phyloP scores from a whole-genome alignment of 2,329 filamentous ascomycete species.

The Pezicula rhizophila region DNA sequence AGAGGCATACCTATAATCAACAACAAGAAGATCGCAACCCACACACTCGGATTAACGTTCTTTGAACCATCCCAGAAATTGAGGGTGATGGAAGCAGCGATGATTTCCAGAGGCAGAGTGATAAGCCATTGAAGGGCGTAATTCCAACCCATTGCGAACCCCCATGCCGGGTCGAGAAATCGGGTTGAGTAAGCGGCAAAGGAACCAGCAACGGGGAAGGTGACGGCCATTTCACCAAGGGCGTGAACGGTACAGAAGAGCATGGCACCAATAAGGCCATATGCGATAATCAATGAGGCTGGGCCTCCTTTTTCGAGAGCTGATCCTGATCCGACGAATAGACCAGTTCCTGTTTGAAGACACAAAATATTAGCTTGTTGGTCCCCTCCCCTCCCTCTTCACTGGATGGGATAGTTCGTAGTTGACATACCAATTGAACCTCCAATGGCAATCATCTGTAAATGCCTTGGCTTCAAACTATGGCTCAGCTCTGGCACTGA shows the following conservation, averaged over 20 bases:
- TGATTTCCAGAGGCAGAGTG: slow-evolving; percentile 74
- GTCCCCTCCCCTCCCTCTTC: too few relatives aligned
- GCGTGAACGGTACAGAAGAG: slow-evolving; percentile 78
- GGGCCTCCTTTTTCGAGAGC: slow-evolving; percentile 69
- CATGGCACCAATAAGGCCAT: slow-evolving; percentile 73
- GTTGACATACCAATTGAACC: slow-evolving; percentile 66
- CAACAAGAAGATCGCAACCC: slow-evolving; percentile 49
- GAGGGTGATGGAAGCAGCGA: slow-evolving; percentile 76
- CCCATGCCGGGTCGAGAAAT: slow-evolving; percentile 86
- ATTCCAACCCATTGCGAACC: slow-evolving; percentile 94
- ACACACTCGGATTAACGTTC: slow-evolving; percentile 50
- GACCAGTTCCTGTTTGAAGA: slow-evolving; percentile 58
- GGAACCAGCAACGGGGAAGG: slow-evolving; percentile 82
- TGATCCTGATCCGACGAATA: slow-evolving; percentile 75
- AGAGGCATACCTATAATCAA: slow-evolving; percentile 29
- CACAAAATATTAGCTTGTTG: too few relatives aligned
- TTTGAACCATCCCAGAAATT: slow-evolving; percentile 66
- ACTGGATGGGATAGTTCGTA: too few relatives aligned
- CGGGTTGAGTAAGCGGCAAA: slow-evolving; percentile 88
- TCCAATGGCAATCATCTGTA: slow-evolving; percentile 95
- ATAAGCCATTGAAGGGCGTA: slow-evolving; percentile 69
- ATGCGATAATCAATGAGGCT: slow-evolving; percentile 70
- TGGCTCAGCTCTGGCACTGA: background rate
- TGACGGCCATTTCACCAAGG: slow-evolving; percentile 72
- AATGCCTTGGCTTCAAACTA: slow-evolving; percentile 70